A percentile compares a stretch with the other conserved stretches of the same genome.
Conservation (phyloP, 148 eudicot species). For the Silene latifolia region DNA sequence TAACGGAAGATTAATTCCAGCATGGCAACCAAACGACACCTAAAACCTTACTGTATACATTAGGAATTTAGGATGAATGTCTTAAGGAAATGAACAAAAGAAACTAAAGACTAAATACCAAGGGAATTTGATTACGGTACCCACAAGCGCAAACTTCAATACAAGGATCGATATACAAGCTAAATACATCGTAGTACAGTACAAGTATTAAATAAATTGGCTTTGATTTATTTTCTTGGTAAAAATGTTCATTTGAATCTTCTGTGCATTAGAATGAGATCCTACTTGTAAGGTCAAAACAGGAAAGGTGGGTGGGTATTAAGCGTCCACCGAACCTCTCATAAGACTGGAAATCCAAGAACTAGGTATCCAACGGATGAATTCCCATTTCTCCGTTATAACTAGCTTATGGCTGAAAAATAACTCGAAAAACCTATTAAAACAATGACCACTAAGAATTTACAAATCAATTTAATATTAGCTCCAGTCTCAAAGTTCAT, state of each 20-base stretch:
- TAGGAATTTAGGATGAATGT: no score
- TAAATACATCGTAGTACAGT: background rate
- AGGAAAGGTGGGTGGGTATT: slow-evolving; percentile 1
- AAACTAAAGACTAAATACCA: no score
- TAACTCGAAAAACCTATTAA: background rate
- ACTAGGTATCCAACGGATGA: slow-evolving; percentile 18
- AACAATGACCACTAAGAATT: slow-evolving; percentile 16
- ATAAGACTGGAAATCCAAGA: slow-evolving; percentile 26
- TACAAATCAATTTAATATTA: slow-evolving; percentile 29
- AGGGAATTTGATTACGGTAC: no score
- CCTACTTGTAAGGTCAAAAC: slow-evolving; percentile 22
- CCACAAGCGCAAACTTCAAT: no score
- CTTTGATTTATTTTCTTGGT: slow-evolving; percentile 14
- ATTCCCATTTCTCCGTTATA: slow-evolving; percentile 30
- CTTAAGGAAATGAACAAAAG: no score
- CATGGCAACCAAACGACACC: no score
- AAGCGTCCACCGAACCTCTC: slow-evolving; percentile 2
- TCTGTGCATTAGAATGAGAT: slow-evolving; percentile 26
- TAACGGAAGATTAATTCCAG: no score
- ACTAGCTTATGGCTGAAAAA: background rate
- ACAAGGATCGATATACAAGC: background rate
- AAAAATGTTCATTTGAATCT: slow-evolving; percentile 13
- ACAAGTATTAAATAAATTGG: background rate
- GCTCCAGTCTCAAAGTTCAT: slow-evolving; percentile 28
- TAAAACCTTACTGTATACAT: no score